These are phyloP conservation scores for Rhizopogon vinicolor DNA, from an alignment of 768 basidiomycete genomes.

Conservation along the genomic window DNA sequence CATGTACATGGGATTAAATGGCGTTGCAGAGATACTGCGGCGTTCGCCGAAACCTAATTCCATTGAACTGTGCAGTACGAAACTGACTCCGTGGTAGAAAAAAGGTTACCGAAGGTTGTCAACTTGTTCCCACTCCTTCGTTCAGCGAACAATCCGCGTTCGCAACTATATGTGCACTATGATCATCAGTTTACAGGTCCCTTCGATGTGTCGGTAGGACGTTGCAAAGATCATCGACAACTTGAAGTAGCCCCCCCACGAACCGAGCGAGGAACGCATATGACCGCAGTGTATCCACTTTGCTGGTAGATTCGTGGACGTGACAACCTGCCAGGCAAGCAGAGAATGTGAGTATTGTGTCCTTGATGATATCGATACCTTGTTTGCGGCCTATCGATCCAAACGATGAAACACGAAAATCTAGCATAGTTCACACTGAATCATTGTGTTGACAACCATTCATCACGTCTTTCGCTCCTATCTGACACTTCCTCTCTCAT, in stretches of 20 bases:
- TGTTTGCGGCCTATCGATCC: conserved; percentile 12
- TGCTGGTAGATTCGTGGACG: conserved; percentile 79
- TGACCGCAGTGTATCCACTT: conserved; percentile 53
- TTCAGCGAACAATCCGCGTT: background rate
- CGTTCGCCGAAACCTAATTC: background rate
- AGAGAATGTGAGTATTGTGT: conserved; percentile 88
- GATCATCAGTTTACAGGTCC: conserved; percentile 83
- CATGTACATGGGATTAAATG: background rate
- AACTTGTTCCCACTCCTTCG: background rate
- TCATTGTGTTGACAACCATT: conserved; percentile 73
- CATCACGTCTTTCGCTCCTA: conserved; percentile 99
- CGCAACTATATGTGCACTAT: conserved; percentile 3
- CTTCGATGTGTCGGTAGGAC: conserved; percentile 99
- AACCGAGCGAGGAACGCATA: conserved; percentile 97
- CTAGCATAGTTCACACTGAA: conserved; percentile 99
- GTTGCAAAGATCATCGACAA: conserved; percentile 63
- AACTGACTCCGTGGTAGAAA: background rate
- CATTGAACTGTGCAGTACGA: background rate
- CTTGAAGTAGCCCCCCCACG: conserved; percentile 82
- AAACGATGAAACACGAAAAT: conserved; percentile 29
- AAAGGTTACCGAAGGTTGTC: background rate
- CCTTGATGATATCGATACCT: conserved; percentile 61
- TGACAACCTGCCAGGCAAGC: conserved; percentile 74
- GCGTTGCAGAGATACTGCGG: background rate
- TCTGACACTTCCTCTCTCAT: conserved; percentile 52